Evolutionary conservation across 1,139 yeast species (phyloP), one percentile per base, ranked within the genome.

Genomic region (Pichia sp.): DNA sequence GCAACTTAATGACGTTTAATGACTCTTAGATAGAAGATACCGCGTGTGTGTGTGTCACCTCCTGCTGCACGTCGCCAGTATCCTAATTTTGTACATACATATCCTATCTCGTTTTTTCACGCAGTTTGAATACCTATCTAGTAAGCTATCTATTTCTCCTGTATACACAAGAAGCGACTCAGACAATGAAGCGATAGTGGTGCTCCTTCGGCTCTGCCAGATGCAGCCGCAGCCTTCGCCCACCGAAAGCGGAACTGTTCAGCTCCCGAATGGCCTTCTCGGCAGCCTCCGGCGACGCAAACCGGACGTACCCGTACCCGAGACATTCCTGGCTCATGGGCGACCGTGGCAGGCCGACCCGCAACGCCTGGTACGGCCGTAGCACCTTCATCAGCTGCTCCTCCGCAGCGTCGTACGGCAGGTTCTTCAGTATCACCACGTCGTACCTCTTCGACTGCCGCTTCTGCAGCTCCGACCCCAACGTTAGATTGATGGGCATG

Each of bases 271-370:
- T 65, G 10, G 83, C 84, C 57, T 67, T 68, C 50, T 72, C 74
- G 1, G 84, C 83, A 41, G 78, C 78, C 34, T 72, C 74, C 57
- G 72, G 63, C 51, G 71, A 63, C 51, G 70, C 73, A 63, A 80
- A 79, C 62, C 80, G 76, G 53, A 78, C 80, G 67, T 78, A 80
- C 15, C 82, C 85, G 68, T 78, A 79, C 10, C 85, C 85, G 54
- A 79, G 72, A 50, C 60, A 59, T 10, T 61, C 60, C 16, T 58
- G 47, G 8, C 59, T 54, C 10, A 64, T 59, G 3, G 68, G 68
- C 0, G 68, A 63, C 46, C 63, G 54, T 8, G 61, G 59, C 10
- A 67, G 52, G 15, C 66, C 64, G 45, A 67, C 60, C 32, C 68
- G 45, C 13, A 65, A 38, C 1, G 66, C 68, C 34, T 64, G 64